Evolutionary conservation across 768 basidiomycete genomes (phyloP).

Genomic region (Mycena metata): DNA sequence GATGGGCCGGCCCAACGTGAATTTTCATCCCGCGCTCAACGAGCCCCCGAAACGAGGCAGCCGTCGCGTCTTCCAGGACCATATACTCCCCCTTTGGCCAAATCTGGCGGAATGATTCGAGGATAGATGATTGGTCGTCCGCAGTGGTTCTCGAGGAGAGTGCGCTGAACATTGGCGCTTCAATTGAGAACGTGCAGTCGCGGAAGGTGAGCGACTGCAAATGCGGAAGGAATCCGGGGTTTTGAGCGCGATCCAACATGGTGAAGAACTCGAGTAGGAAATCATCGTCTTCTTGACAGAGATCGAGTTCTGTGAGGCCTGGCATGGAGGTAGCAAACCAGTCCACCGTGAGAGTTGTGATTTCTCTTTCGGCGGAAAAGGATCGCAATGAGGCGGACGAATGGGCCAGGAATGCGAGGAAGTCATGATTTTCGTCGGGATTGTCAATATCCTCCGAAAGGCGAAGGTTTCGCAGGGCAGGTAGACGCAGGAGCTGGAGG

Average conservation of each 20-base stretch:
- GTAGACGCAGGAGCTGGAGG: not conserved
- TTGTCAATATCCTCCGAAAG: not conserved
- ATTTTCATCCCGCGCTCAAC: too few relatives aligned
- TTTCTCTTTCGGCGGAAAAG: not conserved
- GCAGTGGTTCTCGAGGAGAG: not conserved
- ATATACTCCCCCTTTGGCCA: too few relatives aligned
- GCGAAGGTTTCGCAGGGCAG: not conserved
- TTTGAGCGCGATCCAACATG: not conserved
- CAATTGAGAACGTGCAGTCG: not conserved
- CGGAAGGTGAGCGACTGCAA: not conserved
- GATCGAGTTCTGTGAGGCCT: not conserved
- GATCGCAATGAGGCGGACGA: conserved; percentile 6
- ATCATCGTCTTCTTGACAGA: not conserved
- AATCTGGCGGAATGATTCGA: not conserved
- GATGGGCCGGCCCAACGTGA: too few relatives aligned
- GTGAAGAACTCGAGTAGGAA: not conserved
- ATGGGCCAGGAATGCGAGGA: conserved; percentile 1
- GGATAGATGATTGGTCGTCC: not conserved
- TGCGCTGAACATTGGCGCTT: not conserved
- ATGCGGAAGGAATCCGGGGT: not conserved
- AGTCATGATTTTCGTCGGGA: not conserved
- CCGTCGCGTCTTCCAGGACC: too few relatives aligned
- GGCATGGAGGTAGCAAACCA: conserved; percentile 6
- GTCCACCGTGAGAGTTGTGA: not conserved
- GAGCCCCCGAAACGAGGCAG: too few relatives aligned